Evolutionary conservation across 2,329 filamentous ascomycete genomes (phyloP), one percentile per base, ranked within the genome.

Genomic region (Hymenoscyphus linearis): DNA sequence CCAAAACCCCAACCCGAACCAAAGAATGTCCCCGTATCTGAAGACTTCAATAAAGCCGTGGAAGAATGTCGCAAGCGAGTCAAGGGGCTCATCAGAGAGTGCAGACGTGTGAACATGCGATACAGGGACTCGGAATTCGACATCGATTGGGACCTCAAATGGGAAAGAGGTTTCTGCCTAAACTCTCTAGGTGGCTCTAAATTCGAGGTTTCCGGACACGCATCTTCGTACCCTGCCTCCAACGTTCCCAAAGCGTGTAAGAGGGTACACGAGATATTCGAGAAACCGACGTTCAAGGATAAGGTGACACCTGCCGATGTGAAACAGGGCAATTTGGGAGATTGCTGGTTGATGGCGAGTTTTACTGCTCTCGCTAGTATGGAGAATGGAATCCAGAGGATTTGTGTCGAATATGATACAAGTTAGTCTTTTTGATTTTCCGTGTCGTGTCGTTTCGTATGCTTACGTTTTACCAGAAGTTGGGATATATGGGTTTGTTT

Each of bases 401-500:
- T 91, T 7, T 96, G 91, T 68, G 88, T 96, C 34, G 88, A 86
- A 53, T 85, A 88, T 52, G 84, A 96, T 67, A 84, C 82, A 10
- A 80, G 65, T 67, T 14, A 62, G 64, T 63, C 26, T 50, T 10
- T 10, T 18, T 1, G 12, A 35, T 13, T 25, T 13, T n/a, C 22
- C 31, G 6, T 9, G 47, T 16, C 9, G 14, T 22, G n/a, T n/a
- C n/a, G n/a, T n/a, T n/a, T 52, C 7, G 53, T 54, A 55, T 67
- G 53, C 67, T 52, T n/a, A 5, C 31, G 25, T 10, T 26, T 35
- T 4, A 5, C 25, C 34, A 68, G 66, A 82, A 65, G 86, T 95
- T 57, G 91, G 91, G 9, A 91, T 96, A 3, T 96, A 96, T 69
- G 91, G 91, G 1, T 96, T 96, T 70, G 90, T 96, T 55, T 96